Evolutionary conservation across 1,284 basidiomycete species (phyloP).

Genomic region (Ganoderma lingzhi): DNA sequence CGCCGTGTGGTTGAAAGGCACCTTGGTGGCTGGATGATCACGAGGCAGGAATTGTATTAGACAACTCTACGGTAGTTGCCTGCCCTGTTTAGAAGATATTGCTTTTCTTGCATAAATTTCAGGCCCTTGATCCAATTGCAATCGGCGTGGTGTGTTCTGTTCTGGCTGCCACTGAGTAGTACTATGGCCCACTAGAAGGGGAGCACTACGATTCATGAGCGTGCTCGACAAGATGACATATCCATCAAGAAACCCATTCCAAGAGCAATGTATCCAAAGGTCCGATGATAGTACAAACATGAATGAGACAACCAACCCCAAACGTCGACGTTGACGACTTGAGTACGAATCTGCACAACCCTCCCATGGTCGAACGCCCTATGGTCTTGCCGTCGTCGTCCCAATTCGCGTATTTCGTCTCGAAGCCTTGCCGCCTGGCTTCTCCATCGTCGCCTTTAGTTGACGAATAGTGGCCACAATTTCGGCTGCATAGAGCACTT

Average conservation of each 20-base stretch:
- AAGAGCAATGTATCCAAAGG: not conserved
- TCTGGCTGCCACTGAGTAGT: no score
- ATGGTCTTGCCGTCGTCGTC: constrained; percentile 18
- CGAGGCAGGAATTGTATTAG: not conserved
- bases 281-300: constrained; percentile 10
- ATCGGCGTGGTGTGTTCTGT: no score
- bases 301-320: not conserved
- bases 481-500: constrained; percentile 65
- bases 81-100: not conserved
- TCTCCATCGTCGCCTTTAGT: constrained; percentile 65
- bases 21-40: not conserved
- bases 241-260: constrained; percentile 14
- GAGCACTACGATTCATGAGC: no score
- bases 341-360: not conserved
- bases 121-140: no score
- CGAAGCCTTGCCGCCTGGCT: constrained; percentile 40
- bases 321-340: not conserved
- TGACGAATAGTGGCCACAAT: constrained; percentile 74
- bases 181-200: no score
- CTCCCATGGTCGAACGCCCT: constrained; percentile 18
- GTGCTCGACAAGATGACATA: no score
- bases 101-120: not conserved
- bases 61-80: not conserved
- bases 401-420: constrained; percentile 49
- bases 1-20: not conserved